phyloP scores from a whole-genome alignment of 176 grass and related monocot genomes.

The Zizania latifolia region DNA sequence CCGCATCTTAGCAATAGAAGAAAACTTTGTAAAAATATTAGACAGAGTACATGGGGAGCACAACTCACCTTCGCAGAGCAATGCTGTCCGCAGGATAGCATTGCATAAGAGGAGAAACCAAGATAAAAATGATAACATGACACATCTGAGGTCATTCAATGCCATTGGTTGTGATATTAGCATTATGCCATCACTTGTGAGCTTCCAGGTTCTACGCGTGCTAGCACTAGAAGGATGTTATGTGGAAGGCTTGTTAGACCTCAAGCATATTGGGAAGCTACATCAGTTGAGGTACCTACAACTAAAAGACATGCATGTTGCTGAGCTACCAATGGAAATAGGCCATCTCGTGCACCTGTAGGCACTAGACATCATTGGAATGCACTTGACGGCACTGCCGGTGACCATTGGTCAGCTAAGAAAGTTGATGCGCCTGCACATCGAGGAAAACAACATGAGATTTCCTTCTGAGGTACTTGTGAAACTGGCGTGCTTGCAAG shows the following conservation, averaged over 20 bases:
- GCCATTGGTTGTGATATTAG: accelerated
- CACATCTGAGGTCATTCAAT: slow-evolving; percentile 9
- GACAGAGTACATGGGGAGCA: not conserved
- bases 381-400: not conserved
- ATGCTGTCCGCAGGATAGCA: not conserved
- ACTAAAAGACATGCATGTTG: not conserved
- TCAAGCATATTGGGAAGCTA: no score
- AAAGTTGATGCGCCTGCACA: not conserved
- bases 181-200: not conserved
- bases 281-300: slow-evolving; percentile 1
- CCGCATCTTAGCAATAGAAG: not conserved
- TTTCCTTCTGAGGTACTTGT: not conserved
- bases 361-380: no score
- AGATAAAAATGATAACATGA: not conserved
- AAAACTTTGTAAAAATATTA: slow-evolving; percentile 16
- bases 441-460: no score
- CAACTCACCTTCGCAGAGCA: no score
- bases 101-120: not conserved
- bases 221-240: not conserved
- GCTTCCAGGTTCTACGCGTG: not conserved
- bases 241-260: no score
- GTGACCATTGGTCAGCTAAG: not conserved
- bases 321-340: not conserved
- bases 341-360: not conserved
- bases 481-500: not conserved